These are phyloP conservation scores for Daldinia childiae DNA, from an alignment of 495 filamentous ascomycete genomes.

Conservation along the genomic window DNA sequence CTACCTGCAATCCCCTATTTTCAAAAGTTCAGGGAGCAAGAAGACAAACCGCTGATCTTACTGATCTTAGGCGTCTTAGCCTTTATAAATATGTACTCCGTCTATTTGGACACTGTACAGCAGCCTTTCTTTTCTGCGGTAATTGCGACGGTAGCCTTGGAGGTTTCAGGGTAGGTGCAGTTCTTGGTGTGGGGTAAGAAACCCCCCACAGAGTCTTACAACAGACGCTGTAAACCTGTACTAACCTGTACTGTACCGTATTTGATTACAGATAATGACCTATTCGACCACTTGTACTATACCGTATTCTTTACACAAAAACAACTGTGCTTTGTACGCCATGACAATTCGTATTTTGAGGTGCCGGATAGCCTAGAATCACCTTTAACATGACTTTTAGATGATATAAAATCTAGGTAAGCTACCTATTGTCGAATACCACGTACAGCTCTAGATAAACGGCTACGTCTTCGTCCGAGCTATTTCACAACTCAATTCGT, in stretches of 20 bases:
- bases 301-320: conserved; percentile 26
- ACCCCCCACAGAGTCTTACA: conserved; percentile 33
- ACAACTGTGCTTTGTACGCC: conserved; percentile 20
- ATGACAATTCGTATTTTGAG: conserved; percentile 1
- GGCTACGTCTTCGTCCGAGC: neutral
- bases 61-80: conserved; percentile 5
- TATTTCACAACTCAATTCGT: conserved; percentile 14
- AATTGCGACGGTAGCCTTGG: conserved; percentile 35
- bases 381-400: neutral
- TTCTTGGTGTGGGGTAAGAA: conserved; percentile 36
- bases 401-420: conserved; percentile 3
- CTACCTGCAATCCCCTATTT: conserved; percentile 44
- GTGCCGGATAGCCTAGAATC: neutral
- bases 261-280: conserved; percentile 4
- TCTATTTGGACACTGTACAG: conserved; percentile 23
- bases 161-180: conserved; percentile 27
- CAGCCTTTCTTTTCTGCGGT: conserved; percentile 32
- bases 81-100: conserved; percentile 27
- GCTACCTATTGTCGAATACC: conserved; percentile 35
- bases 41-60: conserved; percentile 22
- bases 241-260: conserved; percentile 7
- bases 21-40: conserved; percentile 31
- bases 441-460: conserved; percentile 23
- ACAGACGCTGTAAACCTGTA: neutral
- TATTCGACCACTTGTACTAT: conserved; percentile 20